These are phyloP conservation scores for Aspergillus hortae DNA, from an alignment of 2,329 filamentous ascomycete genomes.

Conservation along the genomic window DNA sequence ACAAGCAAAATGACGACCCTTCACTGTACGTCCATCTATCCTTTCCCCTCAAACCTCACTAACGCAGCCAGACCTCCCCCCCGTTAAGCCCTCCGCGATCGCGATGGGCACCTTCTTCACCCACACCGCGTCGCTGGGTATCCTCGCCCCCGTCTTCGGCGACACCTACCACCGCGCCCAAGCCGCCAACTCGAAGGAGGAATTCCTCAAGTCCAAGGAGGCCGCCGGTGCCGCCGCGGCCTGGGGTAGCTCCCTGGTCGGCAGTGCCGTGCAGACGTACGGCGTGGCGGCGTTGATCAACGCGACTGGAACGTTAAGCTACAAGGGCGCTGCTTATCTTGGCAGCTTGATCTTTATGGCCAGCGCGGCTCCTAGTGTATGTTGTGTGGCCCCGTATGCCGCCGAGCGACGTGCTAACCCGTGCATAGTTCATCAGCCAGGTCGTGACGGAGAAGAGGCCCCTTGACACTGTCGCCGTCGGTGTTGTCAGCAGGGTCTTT, in stretches of 20 bases:
- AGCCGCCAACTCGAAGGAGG: slow-evolving; percentile 88
- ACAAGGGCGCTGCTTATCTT: slow-evolving; percentile 95
- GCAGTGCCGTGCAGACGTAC: slow-evolving; percentile 84
- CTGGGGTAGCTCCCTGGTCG: slow-evolving; percentile 85
- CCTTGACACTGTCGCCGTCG: slow-evolving; percentile 83
- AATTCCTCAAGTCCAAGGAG: slow-evolving; percentile 93
- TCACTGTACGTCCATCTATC: slow-evolving; percentile 48
- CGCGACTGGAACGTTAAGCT: slow-evolving; percentile 88
- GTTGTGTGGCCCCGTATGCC: slow-evolving; percentile 32
- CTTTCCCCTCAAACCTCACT: background rate
- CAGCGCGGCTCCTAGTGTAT: slow-evolving; percentile 79
- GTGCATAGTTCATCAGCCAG: slow-evolving; percentile 73
- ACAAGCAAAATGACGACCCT: slow-evolving; percentile 54
- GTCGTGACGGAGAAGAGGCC: slow-evolving; percentile 88
- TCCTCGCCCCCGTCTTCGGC: slow-evolving; percentile 86
- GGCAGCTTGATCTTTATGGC: slow-evolving; percentile 89
- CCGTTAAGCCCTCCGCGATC: slow-evolving; percentile 97
- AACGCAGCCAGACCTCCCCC: slow-evolving; percentile 58
- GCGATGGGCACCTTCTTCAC: slow-evolving; percentile 95
- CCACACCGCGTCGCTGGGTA: slow-evolving; percentile 83
- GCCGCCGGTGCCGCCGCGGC: slow-evolving; percentile 80
- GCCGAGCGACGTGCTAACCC: background rate
- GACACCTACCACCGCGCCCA: slow-evolving; percentile 92
- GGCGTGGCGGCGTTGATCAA: slow-evolving; percentile 89
- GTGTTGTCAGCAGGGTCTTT: slow-evolving; percentile 76